Conservation (phyloP, 2,329 filamentous ascomycete species). For the Claviceps quebecensis region DNA sequence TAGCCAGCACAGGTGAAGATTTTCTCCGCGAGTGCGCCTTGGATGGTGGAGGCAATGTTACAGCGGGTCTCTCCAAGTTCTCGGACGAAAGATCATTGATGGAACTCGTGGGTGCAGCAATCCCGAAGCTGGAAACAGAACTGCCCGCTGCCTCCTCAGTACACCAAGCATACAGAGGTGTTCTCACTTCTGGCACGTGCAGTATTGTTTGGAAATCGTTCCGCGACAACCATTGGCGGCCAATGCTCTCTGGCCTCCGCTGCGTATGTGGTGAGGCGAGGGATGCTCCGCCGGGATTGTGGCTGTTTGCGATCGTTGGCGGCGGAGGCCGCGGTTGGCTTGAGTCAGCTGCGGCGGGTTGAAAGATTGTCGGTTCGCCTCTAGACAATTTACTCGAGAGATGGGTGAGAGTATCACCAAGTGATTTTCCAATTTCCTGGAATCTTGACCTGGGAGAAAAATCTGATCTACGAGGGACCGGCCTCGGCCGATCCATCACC, state of each 20-base stretch:
- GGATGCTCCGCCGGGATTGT: no score
- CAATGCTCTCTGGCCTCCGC: neutral
- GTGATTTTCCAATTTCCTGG: neutral
- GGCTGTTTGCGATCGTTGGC: neutral
- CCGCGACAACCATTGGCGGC: neutral
- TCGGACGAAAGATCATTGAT: constrained; percentile 4
- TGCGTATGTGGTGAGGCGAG: no score
- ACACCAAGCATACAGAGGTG: neutral
- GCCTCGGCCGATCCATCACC: constrained; percentile 40
- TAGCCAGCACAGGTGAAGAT: constrained; percentile 37
- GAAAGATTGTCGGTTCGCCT: neutral
- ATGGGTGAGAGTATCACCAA: neutral
- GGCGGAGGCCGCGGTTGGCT: neutral
- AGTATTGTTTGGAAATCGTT: neutral
- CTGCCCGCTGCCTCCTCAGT: neutral
- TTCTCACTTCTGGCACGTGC: neutral
- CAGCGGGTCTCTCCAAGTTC: constrained; percentile 3
- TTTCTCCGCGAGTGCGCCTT: constrained; percentile 24
- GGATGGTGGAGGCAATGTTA: constrained; percentile 5
- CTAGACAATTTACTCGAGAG: neutral
- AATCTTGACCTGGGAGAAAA: neutral
- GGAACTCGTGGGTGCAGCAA: constrained; percentile 13
- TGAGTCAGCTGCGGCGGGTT: neutral
- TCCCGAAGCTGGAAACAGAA: constrained; percentile 18
- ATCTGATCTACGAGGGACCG: constrained; percentile 34